phyloP scores from a whole-genome alignment of 768 basidiomycete genomes.

The Boletus pseudo-olivaceus region DNA sequence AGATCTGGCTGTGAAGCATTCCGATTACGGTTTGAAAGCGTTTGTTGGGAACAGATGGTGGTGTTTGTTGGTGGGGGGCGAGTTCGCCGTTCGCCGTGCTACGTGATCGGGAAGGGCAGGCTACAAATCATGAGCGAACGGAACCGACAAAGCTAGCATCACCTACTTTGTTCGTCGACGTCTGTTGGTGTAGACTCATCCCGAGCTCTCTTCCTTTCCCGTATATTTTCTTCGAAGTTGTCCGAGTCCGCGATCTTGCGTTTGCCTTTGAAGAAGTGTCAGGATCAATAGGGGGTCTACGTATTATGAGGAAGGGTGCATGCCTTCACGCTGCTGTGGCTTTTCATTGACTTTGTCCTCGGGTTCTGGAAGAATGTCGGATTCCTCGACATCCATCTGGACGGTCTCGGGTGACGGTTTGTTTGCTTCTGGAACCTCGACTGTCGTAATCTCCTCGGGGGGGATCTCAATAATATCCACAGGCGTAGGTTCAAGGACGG shows the following conservation, averaged over 20 bases:
- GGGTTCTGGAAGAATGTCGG: slow-evolving; percentile 5
- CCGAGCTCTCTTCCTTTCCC: slow-evolving; percentile 29
- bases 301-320: neutral
- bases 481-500: slow-evolving; percentile 1
- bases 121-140: slow-evolving; percentile 8
- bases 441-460: slow-evolving; percentile 8
- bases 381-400: slow-evolving; percentile 16
- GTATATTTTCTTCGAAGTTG: slow-evolving; percentile 18
- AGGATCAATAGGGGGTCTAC: neutral
- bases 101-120: slow-evolving; percentile 16
- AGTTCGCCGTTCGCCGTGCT: slow-evolving; percentile 17
- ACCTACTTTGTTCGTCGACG: slow-evolving; percentile 44
- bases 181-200: slow-evolving; percentile 24
- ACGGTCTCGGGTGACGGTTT: neutral
- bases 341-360: slow-evolving; percentile 6
- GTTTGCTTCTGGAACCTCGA: slow-evolving; percentile 5
- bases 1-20: slow-evolving; percentile 78
- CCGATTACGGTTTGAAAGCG: slow-evolving; percentile 79
- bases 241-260: slow-evolving; percentile 26
- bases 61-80: slow-evolving; percentile 12
- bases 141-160: neutral
- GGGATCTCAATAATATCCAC: slow-evolving; percentile 2
- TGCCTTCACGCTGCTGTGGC: slow-evolving; percentile 23
- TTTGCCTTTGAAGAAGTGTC: slow-evolving; percentile 15
- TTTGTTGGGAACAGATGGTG: slow-evolving; percentile 45